Percentiles rank a stretch among this genome's conserved stretches.
phyloP scores from a whole-genome alignment of 2,329 filamentous ascomycete species.

The Colletotrichum kahawae region DNA sequence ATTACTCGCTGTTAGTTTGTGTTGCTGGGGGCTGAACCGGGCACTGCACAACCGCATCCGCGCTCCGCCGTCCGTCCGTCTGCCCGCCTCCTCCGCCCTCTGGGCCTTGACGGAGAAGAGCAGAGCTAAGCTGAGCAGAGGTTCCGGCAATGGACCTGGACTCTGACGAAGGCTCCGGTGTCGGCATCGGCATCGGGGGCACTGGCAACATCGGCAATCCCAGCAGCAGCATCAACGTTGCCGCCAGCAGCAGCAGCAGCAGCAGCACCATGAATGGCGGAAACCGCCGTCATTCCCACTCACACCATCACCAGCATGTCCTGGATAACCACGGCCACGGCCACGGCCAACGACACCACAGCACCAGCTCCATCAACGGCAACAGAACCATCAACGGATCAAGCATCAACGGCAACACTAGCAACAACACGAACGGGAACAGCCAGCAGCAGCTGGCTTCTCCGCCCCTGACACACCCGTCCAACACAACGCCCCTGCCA shows the following conservation, averaged over 20 bases:
- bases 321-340: neutral
- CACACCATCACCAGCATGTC: neutral
- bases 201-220: neutral
- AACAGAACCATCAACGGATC: neutral
- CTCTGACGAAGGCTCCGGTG: conserved; percentile 12
- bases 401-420: neutral
- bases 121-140: neutral
- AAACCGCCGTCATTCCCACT: conserved; percentile 12
- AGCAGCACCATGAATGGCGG: neutral
- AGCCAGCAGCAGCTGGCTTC: neutral
- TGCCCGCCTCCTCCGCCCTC: neutral
- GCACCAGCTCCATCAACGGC: neutral
- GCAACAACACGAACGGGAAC: neutral
- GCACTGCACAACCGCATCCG: neutral
- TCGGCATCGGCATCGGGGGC: conserved; percentile 10
- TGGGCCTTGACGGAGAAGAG: neutral
- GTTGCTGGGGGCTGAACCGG: neutral
- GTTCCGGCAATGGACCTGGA: conserved; percentile 10
- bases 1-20: neutral
- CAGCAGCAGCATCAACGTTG: neutral
- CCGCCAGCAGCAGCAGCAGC: neutral
- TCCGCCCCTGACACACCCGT: conserved; percentile 7
- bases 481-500: neutral
- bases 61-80: neutral
- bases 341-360: neutral